These are phyloP conservation scores for Leccinum angustisporum DNA, from an alignment of 1,284 basidiomycete species.

Conservation along the genomic window DNA sequence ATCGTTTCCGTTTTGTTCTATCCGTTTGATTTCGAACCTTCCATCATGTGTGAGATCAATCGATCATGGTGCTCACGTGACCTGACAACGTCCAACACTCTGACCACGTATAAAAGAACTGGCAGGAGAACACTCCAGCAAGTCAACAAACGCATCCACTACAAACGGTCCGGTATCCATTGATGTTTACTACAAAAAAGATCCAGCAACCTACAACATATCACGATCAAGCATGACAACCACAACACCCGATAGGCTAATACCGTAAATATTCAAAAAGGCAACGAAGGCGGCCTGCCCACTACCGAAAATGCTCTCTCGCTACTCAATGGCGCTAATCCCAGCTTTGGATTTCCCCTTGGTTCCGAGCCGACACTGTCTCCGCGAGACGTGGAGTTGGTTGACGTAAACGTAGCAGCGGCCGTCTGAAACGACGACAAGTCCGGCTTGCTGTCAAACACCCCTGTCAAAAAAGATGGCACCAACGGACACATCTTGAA, in stretches of 20 bases:
- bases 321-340: slow-evolving; percentile 37
- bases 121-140: too few species aligned
- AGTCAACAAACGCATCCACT: neutral
- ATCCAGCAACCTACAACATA: neutral
- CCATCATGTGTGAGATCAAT: neutral
- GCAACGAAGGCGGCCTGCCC: slow-evolving; percentile 18
- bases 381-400: slow-evolving; percentile 11
- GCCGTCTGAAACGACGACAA: slow-evolving; percentile 35
- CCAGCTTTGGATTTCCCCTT: slow-evolving; percentile 36
- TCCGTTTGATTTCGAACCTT: neutral
- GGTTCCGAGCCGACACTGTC: slow-evolving; percentile 19
- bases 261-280: slow-evolving; percentile 14
- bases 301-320: slow-evolving; percentile 29
- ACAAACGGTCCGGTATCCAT: neutral
- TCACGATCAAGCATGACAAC: neutral
- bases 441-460: slow-evolving; percentile 41
- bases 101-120: too few species aligned
- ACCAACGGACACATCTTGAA: slow-evolving; percentile 2
- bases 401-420: slow-evolving; percentile 17
- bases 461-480: slow-evolving; percentile 20
- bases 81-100: too few species aligned
- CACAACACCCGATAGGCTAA: neutral
- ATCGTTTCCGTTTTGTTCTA: neutral
- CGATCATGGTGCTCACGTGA: neutral
- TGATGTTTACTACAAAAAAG: neutral